Percentiles rank a stretch among this genome's conserved stretches.
These are phyloP conservation scores for Nitzschia inconspicua DNA, from an alignment of 108 stramenopile genomes.

Conservation along the genomic window DNA sequence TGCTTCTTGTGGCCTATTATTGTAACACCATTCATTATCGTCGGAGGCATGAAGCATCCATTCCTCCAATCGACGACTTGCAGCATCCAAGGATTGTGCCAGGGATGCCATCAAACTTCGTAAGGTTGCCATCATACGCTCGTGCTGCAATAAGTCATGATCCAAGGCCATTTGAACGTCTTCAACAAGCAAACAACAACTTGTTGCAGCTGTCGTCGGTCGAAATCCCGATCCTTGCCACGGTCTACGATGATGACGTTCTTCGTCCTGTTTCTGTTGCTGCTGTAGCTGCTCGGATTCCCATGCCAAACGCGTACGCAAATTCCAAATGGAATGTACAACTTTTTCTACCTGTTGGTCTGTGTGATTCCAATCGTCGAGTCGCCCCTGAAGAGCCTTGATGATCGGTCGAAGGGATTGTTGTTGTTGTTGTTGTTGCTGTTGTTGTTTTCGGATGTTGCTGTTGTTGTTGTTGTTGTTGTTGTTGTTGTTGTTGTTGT, in stretches of 20 bases:
- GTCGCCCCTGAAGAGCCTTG: slow-evolving; percentile 46
- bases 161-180: slow-evolving; percentile 57
- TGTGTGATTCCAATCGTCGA: slow-evolving; percentile 59
- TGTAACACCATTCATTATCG: neutral
- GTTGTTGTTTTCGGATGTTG: neutral
- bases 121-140: slow-evolving; percentile 61
- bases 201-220: neutral
- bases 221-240: slow-evolving; percentile 1
- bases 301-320: slow-evolving; percentile 52
- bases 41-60: slow-evolving; percentile 50
- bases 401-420: slow-evolving; percentile 26
- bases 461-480: neutral
- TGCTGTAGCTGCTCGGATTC: slow-evolving; percentile 35
- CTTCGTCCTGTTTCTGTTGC: neutral
- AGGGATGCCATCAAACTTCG: slow-evolving; percentile 45
- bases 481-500: neutral
- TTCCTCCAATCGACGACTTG: slow-evolving; percentile 68
- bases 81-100: slow-evolving; percentile 57
- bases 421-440: neutral
- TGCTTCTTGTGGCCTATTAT: neutral
- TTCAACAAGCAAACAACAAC: slow-evolving; percentile 4
- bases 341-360: slow-evolving; percentile 53
- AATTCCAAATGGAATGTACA: slow-evolving; percentile 51
- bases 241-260: slow-evolving; percentile 1
- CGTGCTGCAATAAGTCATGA: slow-evolving; percentile 70